These are phyloP conservation scores for Carex scoparia DNA, from an alignment of 176 grass and related monocot species.

Conservation along the genomic window DNA sequence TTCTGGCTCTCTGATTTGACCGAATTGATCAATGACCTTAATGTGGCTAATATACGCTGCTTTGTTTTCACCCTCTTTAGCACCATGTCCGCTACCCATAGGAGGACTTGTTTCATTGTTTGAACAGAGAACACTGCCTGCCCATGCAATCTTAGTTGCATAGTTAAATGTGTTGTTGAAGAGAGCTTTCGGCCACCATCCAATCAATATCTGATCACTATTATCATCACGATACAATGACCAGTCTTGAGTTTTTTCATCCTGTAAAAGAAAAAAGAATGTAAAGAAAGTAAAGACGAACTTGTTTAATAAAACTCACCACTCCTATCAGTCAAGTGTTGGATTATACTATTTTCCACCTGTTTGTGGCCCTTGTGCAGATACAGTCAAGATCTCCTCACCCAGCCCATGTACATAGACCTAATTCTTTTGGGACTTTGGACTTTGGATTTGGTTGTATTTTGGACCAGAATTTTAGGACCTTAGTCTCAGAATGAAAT, in stretches of 20 bases:
- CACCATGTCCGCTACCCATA: constrained; percentile 23
- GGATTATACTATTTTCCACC: too few species aligned
- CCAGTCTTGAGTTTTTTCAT: constrained; percentile 21
- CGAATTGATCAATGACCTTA: background rate
- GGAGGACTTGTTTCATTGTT: constrained; percentile 23
- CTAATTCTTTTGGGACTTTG: too few species aligned
- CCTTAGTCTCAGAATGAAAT: background rate
- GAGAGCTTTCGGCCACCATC: constrained; percentile 12
- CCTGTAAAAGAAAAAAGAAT: background rate
- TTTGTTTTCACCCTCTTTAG: background rate
- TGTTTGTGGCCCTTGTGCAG: too few species aligned
- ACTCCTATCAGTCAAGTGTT: too few species aligned
- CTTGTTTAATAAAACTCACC: too few species aligned
- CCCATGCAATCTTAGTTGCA: constrained; percentile 14
- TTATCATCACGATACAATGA: constrained; percentile 15
- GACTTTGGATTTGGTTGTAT: too few species aligned
- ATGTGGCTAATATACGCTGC: constrained; percentile 22
- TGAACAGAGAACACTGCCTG: background rate
- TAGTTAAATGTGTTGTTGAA: constrained; percentile 3
- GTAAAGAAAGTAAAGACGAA: too few species aligned
- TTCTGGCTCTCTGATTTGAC: background rate
- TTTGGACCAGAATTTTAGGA: too few species aligned
- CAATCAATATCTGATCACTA: background rate
- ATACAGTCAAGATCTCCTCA: too few species aligned
- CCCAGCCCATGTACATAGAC: too few species aligned